Conservation (phyloP, 805 yeast genomes). For the Lipomyces yamanashiensis region DNA sequence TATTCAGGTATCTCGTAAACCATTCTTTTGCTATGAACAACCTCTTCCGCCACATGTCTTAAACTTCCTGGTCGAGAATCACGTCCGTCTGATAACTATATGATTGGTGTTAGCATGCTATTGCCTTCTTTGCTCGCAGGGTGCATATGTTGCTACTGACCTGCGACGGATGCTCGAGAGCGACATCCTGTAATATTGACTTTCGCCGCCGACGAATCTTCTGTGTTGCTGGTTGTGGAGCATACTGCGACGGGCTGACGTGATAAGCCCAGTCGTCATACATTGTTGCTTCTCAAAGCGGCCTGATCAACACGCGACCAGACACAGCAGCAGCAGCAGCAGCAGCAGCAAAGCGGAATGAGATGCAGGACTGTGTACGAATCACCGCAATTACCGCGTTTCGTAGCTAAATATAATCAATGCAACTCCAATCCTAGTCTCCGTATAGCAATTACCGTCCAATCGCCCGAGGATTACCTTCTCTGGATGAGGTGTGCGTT, state of each 20-base stretch:
- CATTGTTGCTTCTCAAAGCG: constrained; percentile 11
- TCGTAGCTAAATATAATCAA: too few relatives aligned
- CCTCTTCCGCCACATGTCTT: constrained; percentile 26
- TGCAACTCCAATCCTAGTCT: too few relatives aligned
- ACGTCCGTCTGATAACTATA: constrained; percentile 9
- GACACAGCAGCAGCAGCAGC: too few relatives aligned
- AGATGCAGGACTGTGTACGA: too few relatives aligned
- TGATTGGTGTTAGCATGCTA: background rate
- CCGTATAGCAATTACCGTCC: too few relatives aligned
- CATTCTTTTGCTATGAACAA: background rate
- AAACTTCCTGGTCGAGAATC: constrained; percentile 17
- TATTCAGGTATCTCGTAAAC: constrained; percentile 30
- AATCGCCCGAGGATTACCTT: too few relatives aligned
- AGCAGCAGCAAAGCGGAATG: too few relatives aligned
- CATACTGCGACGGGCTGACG: constrained; percentile 35
- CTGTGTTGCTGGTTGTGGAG: constrained; percentile 34
- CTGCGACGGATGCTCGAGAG: constrained; percentile 32
- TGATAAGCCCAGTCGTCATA: constrained; percentile 39
- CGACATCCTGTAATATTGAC: constrained; percentile 34
- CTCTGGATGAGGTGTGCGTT: too few relatives aligned
- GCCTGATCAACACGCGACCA: too few relatives aligned
- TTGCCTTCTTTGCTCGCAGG: background rate
- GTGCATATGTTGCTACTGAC: constrained; percentile 7
- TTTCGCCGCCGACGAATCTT: constrained; percentile 32
- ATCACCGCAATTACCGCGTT: too few relatives aligned